Percentiles rank a stretch among this genome's conserved stretches.
Conservation (phyloP, 495 filamentous ascomycete species). For the Aspergillus nidulans region DNA sequence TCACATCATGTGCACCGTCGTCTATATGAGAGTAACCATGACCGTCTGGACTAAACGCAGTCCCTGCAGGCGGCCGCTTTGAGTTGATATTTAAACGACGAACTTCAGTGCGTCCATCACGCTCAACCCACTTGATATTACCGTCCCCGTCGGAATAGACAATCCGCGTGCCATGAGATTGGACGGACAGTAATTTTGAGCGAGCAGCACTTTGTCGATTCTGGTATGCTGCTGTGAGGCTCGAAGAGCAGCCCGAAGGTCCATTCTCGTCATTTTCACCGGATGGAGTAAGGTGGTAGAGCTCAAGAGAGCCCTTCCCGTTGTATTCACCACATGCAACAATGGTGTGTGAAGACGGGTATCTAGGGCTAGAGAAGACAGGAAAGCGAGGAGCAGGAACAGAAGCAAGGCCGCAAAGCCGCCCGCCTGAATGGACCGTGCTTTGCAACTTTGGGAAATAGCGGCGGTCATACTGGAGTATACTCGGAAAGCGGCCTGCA, state of each 20-base stretch:
- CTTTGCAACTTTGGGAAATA: slow-evolving; percentile 74
- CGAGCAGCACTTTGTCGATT: slow-evolving; percentile 81
- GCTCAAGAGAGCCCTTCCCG: slow-evolving; percentile 81
- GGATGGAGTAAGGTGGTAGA: slow-evolving; percentile 63
- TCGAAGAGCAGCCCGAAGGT: slow-evolving; percentile 31
- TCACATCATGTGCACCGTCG: slow-evolving; percentile 5
- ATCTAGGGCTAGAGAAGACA: slow-evolving; percentile 46
- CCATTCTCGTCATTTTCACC: slow-evolving; percentile 17
- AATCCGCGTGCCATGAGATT: slow-evolving; percentile 77
- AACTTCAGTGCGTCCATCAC: slow-evolving; percentile 78
- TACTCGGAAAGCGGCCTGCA: slow-evolving; percentile 84
- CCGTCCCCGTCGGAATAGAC: slow-evolving; percentile 83
- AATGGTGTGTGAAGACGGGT: slow-evolving; percentile 54
- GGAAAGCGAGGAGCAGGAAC: slow-evolving; percentile 60
- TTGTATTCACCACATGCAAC: slow-evolving; percentile 94
- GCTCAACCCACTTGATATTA: slow-evolving; percentile 85
- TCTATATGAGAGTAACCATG: neutral
- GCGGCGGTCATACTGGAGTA: slow-evolving; percentile 83
- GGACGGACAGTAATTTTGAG: slow-evolving; percentile 79
- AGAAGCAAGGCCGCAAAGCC: slow-evolving; percentile 70
- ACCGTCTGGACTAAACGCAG: neutral
- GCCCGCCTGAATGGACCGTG: slow-evolving; percentile 78
- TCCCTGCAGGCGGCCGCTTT: slow-evolving; percentile 18
- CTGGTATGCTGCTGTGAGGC: slow-evolving; percentile 42
- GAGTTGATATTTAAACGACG: slow-evolving; percentile 67